A percentile compares a stretch with the other conserved stretches of the same genome.
These are phyloP conservation scores for Cocos nucifera DNA, from an alignment of 176 grass and related monocot genomes.

Conservation along the genomic window DNA sequence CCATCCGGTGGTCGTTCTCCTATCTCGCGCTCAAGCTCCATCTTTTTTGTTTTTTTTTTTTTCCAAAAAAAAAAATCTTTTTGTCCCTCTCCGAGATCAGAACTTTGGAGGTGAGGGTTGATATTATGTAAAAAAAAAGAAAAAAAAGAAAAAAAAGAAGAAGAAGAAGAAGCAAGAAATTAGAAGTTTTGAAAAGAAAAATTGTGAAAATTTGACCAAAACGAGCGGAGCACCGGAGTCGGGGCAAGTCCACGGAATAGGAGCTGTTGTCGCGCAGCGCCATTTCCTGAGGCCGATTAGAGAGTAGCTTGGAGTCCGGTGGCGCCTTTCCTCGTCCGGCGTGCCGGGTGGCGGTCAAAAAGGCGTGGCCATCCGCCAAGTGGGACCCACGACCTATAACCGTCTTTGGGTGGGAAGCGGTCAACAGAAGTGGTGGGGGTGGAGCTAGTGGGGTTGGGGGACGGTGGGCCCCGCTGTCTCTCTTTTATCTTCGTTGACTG, in stretches of 20 bases:
- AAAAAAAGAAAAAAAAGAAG: too few species aligned
- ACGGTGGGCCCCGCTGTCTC: not conserved
- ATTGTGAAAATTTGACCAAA: not conserved
- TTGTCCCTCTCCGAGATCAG: not conserved
- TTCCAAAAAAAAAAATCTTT: too few species aligned
- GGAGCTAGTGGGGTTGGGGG: not conserved
- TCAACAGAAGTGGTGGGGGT: not conserved
- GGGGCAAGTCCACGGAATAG: not conserved
- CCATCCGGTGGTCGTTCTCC: too few species aligned
- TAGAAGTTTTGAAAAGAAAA: not conserved
- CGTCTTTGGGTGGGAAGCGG: not conserved
- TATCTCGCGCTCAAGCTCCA: too few species aligned
- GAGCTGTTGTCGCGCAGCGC: not conserved
- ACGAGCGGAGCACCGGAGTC: not conserved
- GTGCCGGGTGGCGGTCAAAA: too few species aligned
- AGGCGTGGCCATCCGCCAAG: not conserved
- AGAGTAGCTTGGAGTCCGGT: not conserved
- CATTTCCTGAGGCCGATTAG: not conserved
- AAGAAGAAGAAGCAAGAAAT: too few species aligned
- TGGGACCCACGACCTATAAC: not conserved
- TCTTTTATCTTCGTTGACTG: not conserved
- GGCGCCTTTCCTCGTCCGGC: too few species aligned
- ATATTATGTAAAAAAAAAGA: not conserved
- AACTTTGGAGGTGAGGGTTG: not conserved
- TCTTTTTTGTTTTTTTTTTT: too few species aligned